These are phyloP conservation scores for Inosperma sp. DNA, from an alignment of 768 basidiomycete species.

Conservation along the genomic window DNA sequence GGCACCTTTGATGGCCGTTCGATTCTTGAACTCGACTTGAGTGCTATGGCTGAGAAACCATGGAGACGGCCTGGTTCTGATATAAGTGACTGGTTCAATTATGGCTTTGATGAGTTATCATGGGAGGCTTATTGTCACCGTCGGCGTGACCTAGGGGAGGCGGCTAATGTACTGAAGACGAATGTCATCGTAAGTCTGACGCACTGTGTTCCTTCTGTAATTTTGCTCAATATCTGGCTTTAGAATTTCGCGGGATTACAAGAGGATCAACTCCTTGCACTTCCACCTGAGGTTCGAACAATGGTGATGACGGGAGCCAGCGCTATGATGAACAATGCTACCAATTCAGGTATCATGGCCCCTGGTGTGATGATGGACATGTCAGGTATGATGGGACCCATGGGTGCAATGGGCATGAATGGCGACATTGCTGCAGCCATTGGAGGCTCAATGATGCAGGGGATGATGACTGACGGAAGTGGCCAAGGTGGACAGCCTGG, in stretches of 20 bases:
- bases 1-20: constrained; percentile 71
- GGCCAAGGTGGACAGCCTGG: constrained; percentile 31
- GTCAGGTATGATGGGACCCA: constrained; percentile 51
- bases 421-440: constrained; percentile 54
- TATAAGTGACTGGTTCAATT: constrained; percentile 98
- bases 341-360: constrained; percentile 54
- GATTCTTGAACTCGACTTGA: constrained; percentile 82
- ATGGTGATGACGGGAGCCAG: constrained; percentile 85
- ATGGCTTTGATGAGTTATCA: constrained; percentile 94
- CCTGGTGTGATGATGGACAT: constrained; percentile 80
- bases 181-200: constrained; percentile 66
- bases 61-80: constrained; percentile 93
- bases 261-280: constrained; percentile 71
- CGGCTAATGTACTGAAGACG: constrained; percentile 73
- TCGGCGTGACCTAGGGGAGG: constrained; percentile 73
- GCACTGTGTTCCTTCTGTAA: not conserved
- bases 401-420: constrained; percentile 61
- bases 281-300: constrained; percentile 77
- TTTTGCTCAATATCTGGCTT: constrained; percentile 11
- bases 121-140: constrained; percentile 93
- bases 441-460: constrained; percentile 55
- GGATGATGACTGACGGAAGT: constrained; percentile 38
- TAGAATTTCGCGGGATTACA: constrained; percentile 81
- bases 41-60: constrained; percentile 70
- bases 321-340: constrained; percentile 69